Evolutionary conservation across 495 filamentous ascomycete genomes (phyloP), one percentile per base, ranked within the genome.

Genomic region (Talaromyces borbonicus): DNA sequence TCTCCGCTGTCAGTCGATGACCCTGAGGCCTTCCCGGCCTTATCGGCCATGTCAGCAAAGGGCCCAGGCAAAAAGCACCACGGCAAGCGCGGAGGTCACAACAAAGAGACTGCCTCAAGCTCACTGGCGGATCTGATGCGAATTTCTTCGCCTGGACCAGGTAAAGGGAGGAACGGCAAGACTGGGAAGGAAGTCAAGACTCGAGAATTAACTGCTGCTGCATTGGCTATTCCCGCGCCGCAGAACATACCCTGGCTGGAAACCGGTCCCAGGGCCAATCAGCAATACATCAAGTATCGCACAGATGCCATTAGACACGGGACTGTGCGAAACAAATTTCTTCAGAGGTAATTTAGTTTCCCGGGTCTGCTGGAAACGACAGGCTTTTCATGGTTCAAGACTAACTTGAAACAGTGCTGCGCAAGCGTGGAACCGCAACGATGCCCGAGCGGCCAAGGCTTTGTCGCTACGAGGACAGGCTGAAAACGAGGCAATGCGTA

Each of bases 351-450:
- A 54, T 69, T 57, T 22, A 6, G 16, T 20, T 25, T 12, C 31
- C 19, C 8, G 25, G 14, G 14, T 20, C 47, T 61, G 46, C n/a
- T n/a, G n/a, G n/a, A n/a, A n/a, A n/a, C n/a, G n/a, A n/a, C n/a
- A n/a, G n/a, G n/a, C n/a, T n/a, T n/a, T n/a, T n/a, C n/a, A n/a
- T n/a, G n/a, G n/a, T n/a, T n/a, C n/a, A n/a, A n/a, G n/a, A n/a
- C n/a, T 37, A 19, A 23, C 20, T n/a, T 16, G 12, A 15, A 1
- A 25, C 44, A 94, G 89, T 57, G 93, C 93, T 43, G 90, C 92
- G n/a, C 90, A 95, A 72, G 93, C 93, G n/a, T 99, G 93, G 93
- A 95, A 97, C 59, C 85, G 93, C 40, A 96, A 93, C 56, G 93
- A 99, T 61, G 90, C 93, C 18, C 81, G 93, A 51, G 90, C 92